Percentiles rank a stretch among this genome's conserved stretches.
These are phyloP conservation scores for Auricularia sp. DNA, from an alignment of 768 basidiomycete genomes.

Conservation along the genomic window DNA sequence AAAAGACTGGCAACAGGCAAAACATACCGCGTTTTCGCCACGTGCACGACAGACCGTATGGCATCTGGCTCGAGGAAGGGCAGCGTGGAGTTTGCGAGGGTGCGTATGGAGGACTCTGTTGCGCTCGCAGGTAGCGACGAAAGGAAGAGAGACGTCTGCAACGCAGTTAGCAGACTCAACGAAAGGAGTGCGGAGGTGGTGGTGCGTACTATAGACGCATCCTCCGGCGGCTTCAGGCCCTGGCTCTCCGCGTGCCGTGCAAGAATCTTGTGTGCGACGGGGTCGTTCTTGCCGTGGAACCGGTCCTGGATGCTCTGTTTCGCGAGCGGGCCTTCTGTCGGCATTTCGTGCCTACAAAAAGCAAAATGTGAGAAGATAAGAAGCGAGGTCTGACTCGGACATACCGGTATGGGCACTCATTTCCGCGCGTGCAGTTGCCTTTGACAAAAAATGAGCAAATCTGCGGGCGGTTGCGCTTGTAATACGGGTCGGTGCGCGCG, in stretches of 20 bases:
- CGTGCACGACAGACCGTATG: conserved; percentile 76
- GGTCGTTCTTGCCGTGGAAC: conserved; percentile 87
- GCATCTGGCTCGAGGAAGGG: conserved; percentile 52
- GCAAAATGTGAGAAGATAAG: neutral
- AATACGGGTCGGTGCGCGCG: conserved; percentile 91
- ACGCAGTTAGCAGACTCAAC: conserved; percentile 3
- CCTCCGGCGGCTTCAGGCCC: conserved; percentile 85
- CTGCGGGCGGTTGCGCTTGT: conserved; percentile 92
- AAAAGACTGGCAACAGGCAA: too few relatives aligned
- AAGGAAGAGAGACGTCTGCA: conserved; percentile 77
- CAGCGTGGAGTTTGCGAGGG: conserved; percentile 56
- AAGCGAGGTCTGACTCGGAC: conserved; percentile 10
- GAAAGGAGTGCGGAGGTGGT: conserved; percentile 1
- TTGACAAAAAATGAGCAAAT: conserved; percentile 93
- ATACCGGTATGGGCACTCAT: conserved; percentile 82
- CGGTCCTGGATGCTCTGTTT: conserved; percentile 93
- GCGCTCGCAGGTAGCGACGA: conserved; percentile 61
- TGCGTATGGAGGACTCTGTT: conserved; percentile 65
- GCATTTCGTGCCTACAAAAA: conserved; percentile 68
- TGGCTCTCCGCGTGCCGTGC: conserved; percentile 64
- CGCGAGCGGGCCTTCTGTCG: conserved; percentile 67
- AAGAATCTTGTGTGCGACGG: conserved; percentile 88
- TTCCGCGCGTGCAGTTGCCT: conserved; percentile 86
- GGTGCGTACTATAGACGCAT: conserved; percentile 45
- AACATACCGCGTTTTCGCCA: conserved; percentile 53